phyloP scores from a whole-genome alignment of 2,329 filamentous ascomycete genomes.

The Neoascochyta sp. region DNA sequence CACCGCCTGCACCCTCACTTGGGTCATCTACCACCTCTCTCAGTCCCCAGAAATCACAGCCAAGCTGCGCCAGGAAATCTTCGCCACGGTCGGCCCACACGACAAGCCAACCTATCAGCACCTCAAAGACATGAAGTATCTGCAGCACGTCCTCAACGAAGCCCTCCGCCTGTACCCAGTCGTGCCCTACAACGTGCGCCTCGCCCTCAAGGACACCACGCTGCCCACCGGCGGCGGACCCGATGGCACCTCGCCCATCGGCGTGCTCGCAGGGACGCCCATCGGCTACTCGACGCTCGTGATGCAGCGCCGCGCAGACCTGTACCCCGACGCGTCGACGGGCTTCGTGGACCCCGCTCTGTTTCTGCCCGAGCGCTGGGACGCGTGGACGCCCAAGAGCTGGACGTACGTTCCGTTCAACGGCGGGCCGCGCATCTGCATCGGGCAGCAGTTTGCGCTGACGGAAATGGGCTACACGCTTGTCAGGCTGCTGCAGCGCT shows the following conservation, averaged over 20 bases:
- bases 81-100: slow-evolving; percentile 60
- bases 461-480: slow-evolving; percentile 51
- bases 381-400: slow-evolving; percentile 47
- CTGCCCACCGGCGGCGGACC: slow-evolving; percentile 49
- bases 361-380: slow-evolving; percentile 51
- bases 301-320: slow-evolving; percentile 49
- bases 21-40: slow-evolving; percentile 77
- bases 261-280: slow-evolving; percentile 43
- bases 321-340: slow-evolving; percentile 43
- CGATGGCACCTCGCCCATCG: slow-evolving; percentile 45
- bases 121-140: slow-evolving; percentile 83
- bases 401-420: slow-evolving; percentile 52
- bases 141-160: slow-evolving; percentile 36
- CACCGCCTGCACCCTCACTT: slow-evolving; percentile 76
- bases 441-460: slow-evolving; percentile 51
- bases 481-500: slow-evolving; percentile 46
- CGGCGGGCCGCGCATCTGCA: slow-evolving; percentile 49
- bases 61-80: slow-evolving; percentile 71
- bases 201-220: slow-evolving; percentile 47
- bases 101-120: slow-evolving; percentile 66
- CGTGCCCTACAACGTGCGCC: slow-evolving; percentile 50
- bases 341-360: slow-evolving; percentile 41
- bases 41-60: slow-evolving; percentile 63
- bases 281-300: slow-evolving; percentile 48
- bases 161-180: slow-evolving; percentile 48